phyloP scores from a whole-genome alignment of 345 rosid species.

The Hibiscus trionum region DNA sequence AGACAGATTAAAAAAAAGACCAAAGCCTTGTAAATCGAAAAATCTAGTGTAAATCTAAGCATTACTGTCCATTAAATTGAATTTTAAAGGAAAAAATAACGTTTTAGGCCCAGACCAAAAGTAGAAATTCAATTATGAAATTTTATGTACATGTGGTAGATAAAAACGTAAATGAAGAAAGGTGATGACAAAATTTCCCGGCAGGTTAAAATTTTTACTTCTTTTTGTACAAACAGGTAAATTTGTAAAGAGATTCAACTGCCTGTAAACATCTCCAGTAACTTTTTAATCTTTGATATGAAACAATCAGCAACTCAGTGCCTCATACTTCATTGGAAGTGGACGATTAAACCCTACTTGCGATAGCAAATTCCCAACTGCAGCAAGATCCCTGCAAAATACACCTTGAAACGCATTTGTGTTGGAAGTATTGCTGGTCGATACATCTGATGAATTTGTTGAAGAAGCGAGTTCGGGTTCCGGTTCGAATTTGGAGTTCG shows the following conservation, averaged over 20 bases:
- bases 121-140: neutral
- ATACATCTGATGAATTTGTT: conserved; percentile 5
- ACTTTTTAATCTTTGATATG: neutral
- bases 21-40: no score
- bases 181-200: conserved; percentile 13
- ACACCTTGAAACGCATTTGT: conserved; percentile 68
- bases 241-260: conserved; percentile 12
- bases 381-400: conserved; percentile 84
- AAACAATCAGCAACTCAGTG: conserved; percentile 60
- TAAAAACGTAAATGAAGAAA: neutral
- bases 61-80: no score
- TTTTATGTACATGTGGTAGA: neutral
- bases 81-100: no score
- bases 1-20: no score
- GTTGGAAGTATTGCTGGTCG: conserved; percentile 16
- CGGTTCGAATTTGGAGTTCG: conserved; percentile 17
- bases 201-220: conserved; percentile 3
- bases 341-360: conserved; percentile 75
- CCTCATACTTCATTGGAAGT: conserved; percentile 74
- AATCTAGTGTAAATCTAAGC: no score
- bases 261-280: conserved; percentile 27
- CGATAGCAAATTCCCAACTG: conserved; percentile 63
- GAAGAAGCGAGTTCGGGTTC: conserved; percentile 18
- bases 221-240: conserved; percentile 8
- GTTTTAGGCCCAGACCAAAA: neutral